Conservation (phyloP, 495 filamentous ascomycete genomes). For the Daldinia vernicosa region DNA sequence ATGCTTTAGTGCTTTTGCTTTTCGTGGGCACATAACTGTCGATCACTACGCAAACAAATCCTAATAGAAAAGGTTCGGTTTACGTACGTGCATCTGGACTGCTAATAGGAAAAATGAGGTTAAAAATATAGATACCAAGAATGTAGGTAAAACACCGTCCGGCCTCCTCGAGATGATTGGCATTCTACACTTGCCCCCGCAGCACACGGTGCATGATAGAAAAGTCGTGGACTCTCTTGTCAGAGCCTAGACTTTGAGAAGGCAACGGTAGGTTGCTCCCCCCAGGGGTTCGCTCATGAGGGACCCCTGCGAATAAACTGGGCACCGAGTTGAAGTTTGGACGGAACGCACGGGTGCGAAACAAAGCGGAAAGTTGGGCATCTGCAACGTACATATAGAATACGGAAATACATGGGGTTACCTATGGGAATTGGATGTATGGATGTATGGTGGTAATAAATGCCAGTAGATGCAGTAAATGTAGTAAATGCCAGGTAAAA, state of each 20-base stretch:
- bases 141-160: neutral
- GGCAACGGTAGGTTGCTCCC: slow-evolving; percentile 4
- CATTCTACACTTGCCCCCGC: neutral
- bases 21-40: neutral
- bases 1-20: neutral
- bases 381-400: slow-evolving; percentile 4
- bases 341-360: slow-evolving; percentile 21
- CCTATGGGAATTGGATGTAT: slow-evolving; percentile 9
- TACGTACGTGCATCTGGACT: neutral
- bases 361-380: slow-evolving; percentile 16
- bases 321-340: slow-evolving; percentile 15
- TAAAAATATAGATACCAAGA: neutral
- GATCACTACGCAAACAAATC: slow-evolving; percentile 3
- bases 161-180: slow-evolving; percentile 3
- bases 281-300: slow-evolving; percentile 28
- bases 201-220: slow-evolving; percentile 1
- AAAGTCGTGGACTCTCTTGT: neutral
- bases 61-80: neutral
- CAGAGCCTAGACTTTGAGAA: slow-evolving; percentile 23
- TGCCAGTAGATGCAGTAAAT: neutral
- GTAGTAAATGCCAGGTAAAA: neutral
- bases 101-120: neutral
- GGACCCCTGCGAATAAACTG: slow-evolving; percentile 18
- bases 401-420: slow-evolving; percentile 5
- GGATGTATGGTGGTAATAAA: neutral